These are phyloP conservation scores for Garcia nutans DNA, from an alignment of 345 rosid species.

Conservation along the genomic window DNA sequence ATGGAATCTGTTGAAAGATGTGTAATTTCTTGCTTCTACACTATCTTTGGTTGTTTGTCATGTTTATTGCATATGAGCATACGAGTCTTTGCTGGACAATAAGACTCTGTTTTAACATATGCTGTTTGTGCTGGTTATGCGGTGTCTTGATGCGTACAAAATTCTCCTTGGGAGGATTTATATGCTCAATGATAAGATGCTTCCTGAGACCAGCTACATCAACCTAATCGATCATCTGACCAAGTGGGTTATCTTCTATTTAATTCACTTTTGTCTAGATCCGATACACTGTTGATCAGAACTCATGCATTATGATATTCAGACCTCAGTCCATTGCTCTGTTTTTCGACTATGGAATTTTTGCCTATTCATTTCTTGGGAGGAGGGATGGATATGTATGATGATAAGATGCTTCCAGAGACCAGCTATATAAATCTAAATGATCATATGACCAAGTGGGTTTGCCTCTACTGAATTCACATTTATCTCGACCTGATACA, in stretches of 20 bases:
- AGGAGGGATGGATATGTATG: conserved; percentile 3
- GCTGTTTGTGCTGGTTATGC: conserved; percentile 28
- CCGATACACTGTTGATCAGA: conserved; percentile 6
- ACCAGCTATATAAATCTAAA: conserved; percentile 29
- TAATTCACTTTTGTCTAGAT: conserved; percentile 33
- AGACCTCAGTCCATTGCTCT: background rate
- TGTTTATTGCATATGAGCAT: background rate
- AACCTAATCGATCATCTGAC: conserved; percentile 26
- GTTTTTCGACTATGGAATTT: no score
- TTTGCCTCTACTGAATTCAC: conserved; percentile 11
- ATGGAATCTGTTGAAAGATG: no score
- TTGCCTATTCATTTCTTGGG: conserved; percentile 12
- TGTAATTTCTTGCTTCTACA: no score
- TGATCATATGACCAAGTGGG: conserved; percentile 27
- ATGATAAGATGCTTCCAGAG: conserved; percentile 38
- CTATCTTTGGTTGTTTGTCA: no score
- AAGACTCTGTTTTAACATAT: background rate
- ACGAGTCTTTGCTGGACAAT: background rate
- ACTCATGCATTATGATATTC: no score
- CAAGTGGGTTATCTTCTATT: conserved; percentile 17
- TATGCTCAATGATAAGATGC: conserved; percentile 32
- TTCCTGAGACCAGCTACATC: conserved; percentile 33
- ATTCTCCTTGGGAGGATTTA: conserved; percentile 7
- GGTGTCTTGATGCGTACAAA: conserved; percentile 27
- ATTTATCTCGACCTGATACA: conserved; percentile 33